These are phyloP conservation scores for Candida ipomoeae DNA, from an alignment of 805 yeast genomes.

Conservation along the genomic window DNA sequence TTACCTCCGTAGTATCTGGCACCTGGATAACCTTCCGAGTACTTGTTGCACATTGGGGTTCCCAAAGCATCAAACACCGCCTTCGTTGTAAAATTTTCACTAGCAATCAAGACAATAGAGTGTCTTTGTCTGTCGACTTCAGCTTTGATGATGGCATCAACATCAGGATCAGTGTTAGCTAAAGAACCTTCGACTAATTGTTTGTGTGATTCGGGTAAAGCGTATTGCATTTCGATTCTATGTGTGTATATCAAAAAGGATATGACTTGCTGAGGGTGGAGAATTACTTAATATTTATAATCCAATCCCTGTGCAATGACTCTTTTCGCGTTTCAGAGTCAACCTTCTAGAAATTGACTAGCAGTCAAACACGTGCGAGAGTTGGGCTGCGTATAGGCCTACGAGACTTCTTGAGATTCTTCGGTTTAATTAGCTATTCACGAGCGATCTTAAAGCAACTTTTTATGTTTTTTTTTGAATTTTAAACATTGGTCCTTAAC, in stretches of 20 bases:
- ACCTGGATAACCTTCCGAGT: constrained; percentile 99
- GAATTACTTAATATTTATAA: neutral
- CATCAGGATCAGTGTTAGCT: constrained; percentile 72
- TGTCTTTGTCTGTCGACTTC: constrained; percentile 91
- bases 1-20: constrained; percentile 99
- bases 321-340: constrained; percentile 9
- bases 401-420: neutral
- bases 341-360: neutral
- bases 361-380: neutral
- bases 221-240: constrained; percentile 36
- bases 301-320: constrained; percentile 10
- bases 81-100: constrained; percentile 94
- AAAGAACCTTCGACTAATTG: constrained; percentile 59
- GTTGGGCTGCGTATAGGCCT: constrained; percentile 1
- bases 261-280: neutral
- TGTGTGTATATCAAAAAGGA: neutral
- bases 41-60: constrained; percentile 96
- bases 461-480: neutral
- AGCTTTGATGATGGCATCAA: constrained; percentile 64
- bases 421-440: neutral
- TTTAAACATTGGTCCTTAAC: neutral
- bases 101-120: constrained; percentile 90
- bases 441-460: neutral
- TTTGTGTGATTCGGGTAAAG: constrained; percentile 46
- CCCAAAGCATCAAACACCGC: constrained; percentile 96